Base-by-base conservation (phyloP, 2,329 filamentous ascomycete species). In the Hymenoscyphus salicellus region DNA sequence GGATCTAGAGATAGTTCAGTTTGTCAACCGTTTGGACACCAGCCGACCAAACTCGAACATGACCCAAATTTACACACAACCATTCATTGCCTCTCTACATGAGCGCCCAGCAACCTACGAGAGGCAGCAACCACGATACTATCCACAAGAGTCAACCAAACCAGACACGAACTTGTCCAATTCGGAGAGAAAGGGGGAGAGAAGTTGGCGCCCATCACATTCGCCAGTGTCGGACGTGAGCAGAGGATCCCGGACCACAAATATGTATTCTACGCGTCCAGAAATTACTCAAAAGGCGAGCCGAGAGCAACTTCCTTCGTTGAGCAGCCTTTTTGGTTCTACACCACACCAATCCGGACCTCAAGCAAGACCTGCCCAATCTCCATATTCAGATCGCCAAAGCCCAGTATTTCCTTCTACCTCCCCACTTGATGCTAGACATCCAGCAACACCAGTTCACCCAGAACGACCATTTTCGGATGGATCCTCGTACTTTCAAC, bases 321-420 rank as follows among this genome's bases (percentile, higher is more conserved):
- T 76, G 52, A 76, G 72, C 61, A 75, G 74, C 64, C 57, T 76
- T 7, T 74, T 76, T 70, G 71, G 65, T 17, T 68, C 72, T 28
- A 56, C 68, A 56, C 41, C 67, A 61, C 67, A 67, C 55, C 69
- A 63, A 62, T 64, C 33, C 36, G 65, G 67, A 52, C 68, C 70
- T 58, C 69, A 62, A 61, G 64, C 33, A 41, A 65, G 67, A 52
- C 68, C 70, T 28, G 63, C 68, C 56, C 69, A 68, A 43, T 72
- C 73, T n/a, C 69, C 74, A 36, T 75, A 72, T 63, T 72, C 72
- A 20, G 73, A 75, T 41, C 65, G 68, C 8, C 71, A 69, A 26
- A 76, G 73, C 56, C 74, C 75, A 11, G 57, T 68, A n/a, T 75
- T 74, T 33, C 68, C 71, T 59, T 33, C 60, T 5, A 36, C 60